A percentile compares a stretch with the other conserved stretches of the same genome.
phyloP scores from a whole-genome alignment of 345 rosid species.

The Ceriops tagal region DNA sequence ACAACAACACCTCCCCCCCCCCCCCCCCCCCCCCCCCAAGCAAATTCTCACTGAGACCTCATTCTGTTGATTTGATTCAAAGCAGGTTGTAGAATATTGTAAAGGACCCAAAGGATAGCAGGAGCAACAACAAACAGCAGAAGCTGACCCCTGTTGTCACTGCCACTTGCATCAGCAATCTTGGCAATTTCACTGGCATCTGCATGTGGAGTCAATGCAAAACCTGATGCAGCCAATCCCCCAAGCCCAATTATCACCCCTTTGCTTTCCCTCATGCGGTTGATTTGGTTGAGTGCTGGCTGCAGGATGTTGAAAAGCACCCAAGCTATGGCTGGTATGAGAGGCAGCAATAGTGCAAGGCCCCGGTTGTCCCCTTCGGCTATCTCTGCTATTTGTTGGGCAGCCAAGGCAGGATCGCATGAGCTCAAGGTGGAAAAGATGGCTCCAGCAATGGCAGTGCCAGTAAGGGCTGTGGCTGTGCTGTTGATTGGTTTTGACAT shows the following conservation, averaged over 20 bases:
- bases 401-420: constrained; percentile 80
- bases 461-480: constrained; percentile 29
- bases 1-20: neutral
- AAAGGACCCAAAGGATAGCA: constrained; percentile 87
- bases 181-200: constrained; percentile 41
- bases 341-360: constrained; percentile 67
- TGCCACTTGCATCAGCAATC: constrained; percentile 43
- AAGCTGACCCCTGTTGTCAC: constrained; percentile 78
- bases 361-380: constrained; percentile 89
- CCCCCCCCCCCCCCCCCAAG: neutral
- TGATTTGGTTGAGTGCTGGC: constrained; percentile 87
- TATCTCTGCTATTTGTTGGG: constrained; percentile 70
- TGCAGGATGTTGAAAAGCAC: constrained; percentile 91
- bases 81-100: constrained; percentile 92
- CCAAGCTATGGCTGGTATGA: constrained; percentile 87
- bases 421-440: constrained; percentile 66
- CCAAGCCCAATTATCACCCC: constrained; percentile 70
- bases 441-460: constrained; percentile 71
- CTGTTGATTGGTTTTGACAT: constrained; percentile 28
- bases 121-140: constrained; percentile 79
- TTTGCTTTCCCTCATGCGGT: constrained; percentile 61
- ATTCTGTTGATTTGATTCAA: constrained; percentile 88
- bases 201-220: constrained; percentile 48
- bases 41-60: constrained; percentile 46
- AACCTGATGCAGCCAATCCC: constrained; percentile 62